Percentiles rank a stretch among this genome's conserved stretches.
These are phyloP conservation scores for Acanthamoeba royreba DNA, from an alignment of 208 protist genomes.

Conservation along the genomic window DNA sequence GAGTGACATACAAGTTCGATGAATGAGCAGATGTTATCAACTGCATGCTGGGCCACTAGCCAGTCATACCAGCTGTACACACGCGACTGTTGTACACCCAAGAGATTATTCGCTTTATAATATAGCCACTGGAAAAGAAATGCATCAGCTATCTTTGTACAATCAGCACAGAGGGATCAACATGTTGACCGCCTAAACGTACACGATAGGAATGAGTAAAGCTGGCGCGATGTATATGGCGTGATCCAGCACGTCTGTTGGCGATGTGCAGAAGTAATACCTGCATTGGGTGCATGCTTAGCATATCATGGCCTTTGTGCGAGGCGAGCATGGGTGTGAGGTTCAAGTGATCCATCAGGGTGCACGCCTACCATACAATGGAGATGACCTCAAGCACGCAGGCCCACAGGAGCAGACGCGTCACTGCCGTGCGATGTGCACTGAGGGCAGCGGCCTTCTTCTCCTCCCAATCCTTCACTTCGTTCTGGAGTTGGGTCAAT, in stretches of 20 bases:
- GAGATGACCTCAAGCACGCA: neutral
- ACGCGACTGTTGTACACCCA: conserved; percentile 1
- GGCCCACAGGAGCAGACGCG: neutral
- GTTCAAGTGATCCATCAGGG: too few relatives aligned
- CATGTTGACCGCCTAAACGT: neutral
- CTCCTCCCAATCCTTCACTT: neutral
- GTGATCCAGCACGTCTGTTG: neutral
- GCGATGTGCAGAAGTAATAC: neutral
- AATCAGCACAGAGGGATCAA: neutral
- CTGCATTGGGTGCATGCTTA: neutral
- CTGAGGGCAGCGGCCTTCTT: neutral
- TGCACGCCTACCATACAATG: neutral
- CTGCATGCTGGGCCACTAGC: neutral
- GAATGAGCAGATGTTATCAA: too few relatives aligned
- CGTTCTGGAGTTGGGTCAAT: neutral
- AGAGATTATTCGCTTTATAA: neutral
- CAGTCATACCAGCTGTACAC: neutral
- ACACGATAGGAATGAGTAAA: neutral
- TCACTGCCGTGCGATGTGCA: neutral
- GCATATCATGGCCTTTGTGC: too few relatives aligned
- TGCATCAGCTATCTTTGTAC: neutral
- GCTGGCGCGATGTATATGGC: neutral
- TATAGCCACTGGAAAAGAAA: neutral
- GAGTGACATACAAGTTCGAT: too few relatives aligned
- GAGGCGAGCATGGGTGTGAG: too few relatives aligned